Conservation (phyloP, 805 yeast species). For the Yarrowia osloensis region DNA sequence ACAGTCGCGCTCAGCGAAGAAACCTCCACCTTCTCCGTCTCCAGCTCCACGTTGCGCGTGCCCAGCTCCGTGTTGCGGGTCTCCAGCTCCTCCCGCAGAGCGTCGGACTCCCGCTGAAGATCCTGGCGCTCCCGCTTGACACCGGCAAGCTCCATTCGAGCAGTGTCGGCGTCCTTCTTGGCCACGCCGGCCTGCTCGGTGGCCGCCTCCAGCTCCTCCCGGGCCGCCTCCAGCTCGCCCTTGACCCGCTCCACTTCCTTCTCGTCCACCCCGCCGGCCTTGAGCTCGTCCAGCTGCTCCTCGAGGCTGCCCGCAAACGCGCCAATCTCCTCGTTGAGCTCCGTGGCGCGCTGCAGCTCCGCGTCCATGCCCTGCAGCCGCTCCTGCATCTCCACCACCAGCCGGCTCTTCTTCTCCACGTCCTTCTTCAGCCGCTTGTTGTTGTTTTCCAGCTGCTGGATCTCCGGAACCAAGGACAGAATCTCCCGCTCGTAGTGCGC, state of each 20-base stretch:
- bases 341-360: slow-evolving; percentile 26
- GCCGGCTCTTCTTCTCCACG: not conserved
- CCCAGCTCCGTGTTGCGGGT: not conserved
- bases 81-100: not conserved
- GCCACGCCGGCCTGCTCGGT: slow-evolving; percentile 1
- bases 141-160: not conserved
- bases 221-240: slow-evolving; percentile 4
- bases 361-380: not conserved
- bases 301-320: not conserved
- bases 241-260: slow-evolving; percentile 1
- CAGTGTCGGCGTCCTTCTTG: slow-evolving; percentile 2
- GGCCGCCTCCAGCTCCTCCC: not conserved
- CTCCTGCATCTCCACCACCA: slow-evolving; percentile 10
- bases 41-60: not conserved
- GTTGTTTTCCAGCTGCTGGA: slow-evolving; percentile 18
- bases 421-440: slow-evolving; percentile 22
- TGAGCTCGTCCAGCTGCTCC: slow-evolving; percentile 6
- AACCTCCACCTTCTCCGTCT: not conserved
- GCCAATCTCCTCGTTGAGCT: slow-evolving; percentile 21
- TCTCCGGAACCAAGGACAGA: slow-evolving; percentile 1
- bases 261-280: not conserved
- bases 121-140: not conserved
- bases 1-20: not conserved
- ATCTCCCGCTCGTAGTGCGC: slow-evolving; percentile 25
- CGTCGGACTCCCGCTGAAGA: not conserved